phyloP scores from a whole-genome alignment of 345 rosid genomes.

The Eucalyptus cloeziana region DNA sequence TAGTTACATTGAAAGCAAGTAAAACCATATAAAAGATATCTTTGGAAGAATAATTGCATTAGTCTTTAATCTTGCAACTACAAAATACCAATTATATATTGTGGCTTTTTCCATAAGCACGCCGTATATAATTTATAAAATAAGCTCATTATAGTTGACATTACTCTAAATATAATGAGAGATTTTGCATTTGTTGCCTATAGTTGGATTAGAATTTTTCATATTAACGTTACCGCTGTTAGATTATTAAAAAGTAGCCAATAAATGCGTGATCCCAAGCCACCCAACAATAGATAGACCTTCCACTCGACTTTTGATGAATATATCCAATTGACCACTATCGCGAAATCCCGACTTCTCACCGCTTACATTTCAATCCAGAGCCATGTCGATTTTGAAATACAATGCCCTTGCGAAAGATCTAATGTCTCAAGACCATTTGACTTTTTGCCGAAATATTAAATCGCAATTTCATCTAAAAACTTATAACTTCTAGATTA shows the following conservation, averaged over 20 bases:
- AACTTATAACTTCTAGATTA: neutral
- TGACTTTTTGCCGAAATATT: no score
- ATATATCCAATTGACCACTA: neutral
- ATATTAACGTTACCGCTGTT: neutral
- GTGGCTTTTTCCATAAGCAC: no score
- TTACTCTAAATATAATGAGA: neutral
- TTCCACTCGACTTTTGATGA: neutral
- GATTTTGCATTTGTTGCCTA: neutral
- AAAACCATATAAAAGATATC: no score
- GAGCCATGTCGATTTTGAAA: neutral
- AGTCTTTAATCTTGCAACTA: no score
- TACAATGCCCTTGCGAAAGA: neutral
- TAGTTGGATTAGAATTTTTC: neutral
- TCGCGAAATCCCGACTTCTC: neutral
- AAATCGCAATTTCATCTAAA: neutral
- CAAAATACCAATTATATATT: no score
- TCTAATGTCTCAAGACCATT: neutral
- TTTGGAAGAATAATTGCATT: no score
- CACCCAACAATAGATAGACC: neutral
- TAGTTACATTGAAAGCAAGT: no score
- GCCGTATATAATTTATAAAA: neutral
- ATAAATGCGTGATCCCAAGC: neutral
- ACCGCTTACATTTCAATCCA: neutral
- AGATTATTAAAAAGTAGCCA: neutral
- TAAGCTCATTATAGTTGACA: neutral